Base-by-base conservation (phyloP, 2,329 filamentous ascomycete genomes). In the Fusarium musae region DNA sequence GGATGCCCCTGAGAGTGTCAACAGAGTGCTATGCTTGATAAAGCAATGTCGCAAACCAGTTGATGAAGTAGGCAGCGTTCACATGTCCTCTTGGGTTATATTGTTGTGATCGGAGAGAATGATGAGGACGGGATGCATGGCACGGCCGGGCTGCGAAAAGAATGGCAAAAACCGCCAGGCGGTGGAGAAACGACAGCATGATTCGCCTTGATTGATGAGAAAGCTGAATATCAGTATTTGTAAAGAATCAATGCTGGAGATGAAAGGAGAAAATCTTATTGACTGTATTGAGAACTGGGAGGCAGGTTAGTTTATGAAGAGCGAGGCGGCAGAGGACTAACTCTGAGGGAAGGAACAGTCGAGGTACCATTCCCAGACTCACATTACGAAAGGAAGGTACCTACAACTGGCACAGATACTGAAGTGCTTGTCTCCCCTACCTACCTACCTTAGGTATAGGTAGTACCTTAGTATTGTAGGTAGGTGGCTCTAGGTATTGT, bases 21-120 rank as follows among this genome's bases (percentile, higher is more conserved):
- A 36, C 19, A 16, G 83, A 62, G 85, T 86, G 72, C 86, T 21
- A 13, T 87, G 15, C 84, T 5, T 83, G 78, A 72, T 87, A 87
- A 30, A 59, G 59, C 17, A 26, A 23, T 9, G 32, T n/a, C 16
- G 44, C 40, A 28, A 34, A 72, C 71, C 71, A 73, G 50, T 73
- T 69, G 6, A 57, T 49, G 30, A 73, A 73, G 39, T 73, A 73
- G 16, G 64, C 63, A 32, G 70, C 57, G 52, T 73, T 73, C 21
- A 40, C 30, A 59, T 73, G 76, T 47, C 78, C 78, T 46, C 59
- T 67, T 10, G 76, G 78, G 28, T 75, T 54, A 32, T 76, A 30
- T 26, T 42, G 53, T 53, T 50, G 53, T 13, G 32, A 23, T 15
- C 66, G 47, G 49, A 46, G 19, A n/a, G 59, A 39, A 12, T 23